Evolutionary conservation across 139 green algal species (phyloP).

Genomic region (Picochlorum sp.): DNA sequence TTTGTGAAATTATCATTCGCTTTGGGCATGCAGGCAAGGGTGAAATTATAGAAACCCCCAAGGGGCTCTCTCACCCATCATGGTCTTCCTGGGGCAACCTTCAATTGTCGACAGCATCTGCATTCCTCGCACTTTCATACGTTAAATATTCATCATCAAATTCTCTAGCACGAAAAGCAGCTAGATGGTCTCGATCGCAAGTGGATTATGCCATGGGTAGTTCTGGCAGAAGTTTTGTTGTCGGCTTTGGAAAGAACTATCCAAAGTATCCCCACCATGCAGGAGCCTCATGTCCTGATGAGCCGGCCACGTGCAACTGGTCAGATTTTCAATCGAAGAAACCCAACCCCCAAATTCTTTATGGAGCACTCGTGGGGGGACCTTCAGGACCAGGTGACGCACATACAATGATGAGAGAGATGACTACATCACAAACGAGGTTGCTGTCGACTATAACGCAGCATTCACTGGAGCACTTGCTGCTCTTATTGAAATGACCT

Average conservation of each 20-base stretch:
- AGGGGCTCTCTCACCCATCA: constrained; percentile 8
- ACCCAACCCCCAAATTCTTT: constrained; percentile 25
- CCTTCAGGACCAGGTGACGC: constrained; percentile 14
- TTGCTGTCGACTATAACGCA: constrained; percentile 29
- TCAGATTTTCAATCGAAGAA: not conserved
- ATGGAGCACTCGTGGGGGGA: constrained; percentile 22
- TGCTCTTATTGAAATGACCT: constrained; percentile 7
- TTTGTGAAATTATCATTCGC: no score
- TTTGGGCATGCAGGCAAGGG: constrained; percentile 4
- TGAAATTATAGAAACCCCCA: constrained; percentile 13
- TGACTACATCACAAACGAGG: constrained; percentile 26
- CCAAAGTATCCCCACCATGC: constrained; percentile 27
- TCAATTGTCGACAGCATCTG: constrained; percentile 2
- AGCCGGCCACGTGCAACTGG: constrained; percentile 4
- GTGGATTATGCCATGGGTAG: constrained; percentile 22
- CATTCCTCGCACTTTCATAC: constrained; percentile 4
- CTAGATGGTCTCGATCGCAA: not conserved
- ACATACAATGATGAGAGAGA: constrained; percentile 18
- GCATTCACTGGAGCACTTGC: constrained; percentile 25
- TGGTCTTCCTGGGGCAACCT: constrained; percentile 15
- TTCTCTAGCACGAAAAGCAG: not conserved
- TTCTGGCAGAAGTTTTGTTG: constrained; percentile 27
- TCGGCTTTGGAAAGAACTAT: constrained; percentile 22
- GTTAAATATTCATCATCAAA: not conserved
- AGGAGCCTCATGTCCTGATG: constrained; percentile 20